Conservation (phyloP, 2,329 filamentous ascomycete species). For the Cercospora berteroae region DNA sequence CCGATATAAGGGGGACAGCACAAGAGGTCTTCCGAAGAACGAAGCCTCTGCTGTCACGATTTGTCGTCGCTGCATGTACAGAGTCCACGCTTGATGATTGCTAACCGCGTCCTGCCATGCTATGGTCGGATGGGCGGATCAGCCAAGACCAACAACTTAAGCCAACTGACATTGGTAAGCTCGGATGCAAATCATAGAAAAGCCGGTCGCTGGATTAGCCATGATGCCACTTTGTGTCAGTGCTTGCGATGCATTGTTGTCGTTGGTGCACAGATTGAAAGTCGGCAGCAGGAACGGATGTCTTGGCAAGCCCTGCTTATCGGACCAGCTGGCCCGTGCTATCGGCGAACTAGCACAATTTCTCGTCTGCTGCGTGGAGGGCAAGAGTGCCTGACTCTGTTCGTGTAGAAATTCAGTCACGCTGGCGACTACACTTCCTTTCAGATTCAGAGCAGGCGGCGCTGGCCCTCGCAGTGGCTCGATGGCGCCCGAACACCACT, state of each 20-base stretch:
- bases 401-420: conserved; percentile 10
- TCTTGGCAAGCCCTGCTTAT: not conserved
- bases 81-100: not conserved
- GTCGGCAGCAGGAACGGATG: not conserved
- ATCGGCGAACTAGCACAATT: not conserved
- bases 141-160: not conserved
- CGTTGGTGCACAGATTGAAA: not conserved
- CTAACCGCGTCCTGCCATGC: not conserved
- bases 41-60: not conserved
- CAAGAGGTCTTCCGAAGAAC: not conserved
- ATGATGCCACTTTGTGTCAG: not conserved
- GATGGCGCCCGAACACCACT: conserved; percentile 74
- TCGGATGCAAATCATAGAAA: not conserved
- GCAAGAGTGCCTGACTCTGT: not conserved
- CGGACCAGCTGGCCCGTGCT: not conserved
- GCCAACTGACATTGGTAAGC: not conserved
- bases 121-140: not conserved
- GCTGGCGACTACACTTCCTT: conserved; percentile 53
- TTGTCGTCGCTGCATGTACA: not conserved
- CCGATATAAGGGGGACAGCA: not conserved
- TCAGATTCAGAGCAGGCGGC: conserved; percentile 79
- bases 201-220: not conserved
- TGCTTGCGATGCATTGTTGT: not conserved
- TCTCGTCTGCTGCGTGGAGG: not conserved
- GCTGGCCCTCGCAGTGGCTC: conserved; percentile 49